Conservation (phyloP, 495 filamentous ascomycete genomes). For the Emericellopsis terricola region DNA sequence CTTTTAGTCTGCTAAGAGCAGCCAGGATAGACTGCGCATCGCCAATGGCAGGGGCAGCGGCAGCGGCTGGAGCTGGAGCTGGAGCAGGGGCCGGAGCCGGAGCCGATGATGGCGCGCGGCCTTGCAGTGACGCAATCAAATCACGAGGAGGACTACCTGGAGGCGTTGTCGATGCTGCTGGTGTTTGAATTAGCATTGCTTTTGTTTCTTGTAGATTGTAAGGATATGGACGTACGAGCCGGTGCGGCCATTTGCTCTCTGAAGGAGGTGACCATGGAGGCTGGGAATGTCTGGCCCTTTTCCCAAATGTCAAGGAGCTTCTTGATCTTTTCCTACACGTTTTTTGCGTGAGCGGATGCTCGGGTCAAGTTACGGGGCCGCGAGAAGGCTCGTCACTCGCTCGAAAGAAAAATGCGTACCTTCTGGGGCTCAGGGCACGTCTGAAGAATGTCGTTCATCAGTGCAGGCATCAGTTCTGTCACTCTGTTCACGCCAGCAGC, state of each 20-base stretch:
- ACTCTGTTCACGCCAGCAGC: slow-evolving; percentile 93
- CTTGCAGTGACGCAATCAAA: slow-evolving; percentile 16
- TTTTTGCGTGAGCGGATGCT: too few relatives aligned
- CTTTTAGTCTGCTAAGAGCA: slow-evolving; percentile 68
- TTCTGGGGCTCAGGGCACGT: slow-evolving; percentile 89
- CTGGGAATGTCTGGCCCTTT: slow-evolving; percentile 78
- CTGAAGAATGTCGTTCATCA: slow-evolving; percentile 93
- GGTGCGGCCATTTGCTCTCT: slow-evolving; percentile 57
- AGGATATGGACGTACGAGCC: slow-evolving; percentile 44
- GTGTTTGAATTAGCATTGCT: slow-evolving; percentile 4
- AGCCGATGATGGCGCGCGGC: slow-evolving; percentile 9
- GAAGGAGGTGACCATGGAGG: slow-evolving; percentile 64
- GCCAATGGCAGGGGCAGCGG: slow-evolving; percentile 13
- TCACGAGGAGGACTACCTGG: slow-evolving; percentile 53
- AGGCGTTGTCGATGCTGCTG: slow-evolving; percentile 62
- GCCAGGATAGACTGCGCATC: slow-evolving; percentile 55
- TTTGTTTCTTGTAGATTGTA: background rate
- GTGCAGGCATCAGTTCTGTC: slow-evolving; percentile 73
- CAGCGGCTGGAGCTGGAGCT: background rate
- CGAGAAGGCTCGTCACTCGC: too few relatives aligned
- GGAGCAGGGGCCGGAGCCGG: background rate
- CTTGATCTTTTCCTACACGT: slow-evolving; percentile 82
- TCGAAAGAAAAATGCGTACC: slow-evolving; percentile 74
- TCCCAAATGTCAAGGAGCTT: slow-evolving; percentile 98
- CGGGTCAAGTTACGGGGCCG: too few relatives aligned